Evolutionary conservation across 768 basidiomycete genomes (phyloP), one percentile per base, ranked within the genome.

Genomic region (Filobasidium floriforme): DNA sequence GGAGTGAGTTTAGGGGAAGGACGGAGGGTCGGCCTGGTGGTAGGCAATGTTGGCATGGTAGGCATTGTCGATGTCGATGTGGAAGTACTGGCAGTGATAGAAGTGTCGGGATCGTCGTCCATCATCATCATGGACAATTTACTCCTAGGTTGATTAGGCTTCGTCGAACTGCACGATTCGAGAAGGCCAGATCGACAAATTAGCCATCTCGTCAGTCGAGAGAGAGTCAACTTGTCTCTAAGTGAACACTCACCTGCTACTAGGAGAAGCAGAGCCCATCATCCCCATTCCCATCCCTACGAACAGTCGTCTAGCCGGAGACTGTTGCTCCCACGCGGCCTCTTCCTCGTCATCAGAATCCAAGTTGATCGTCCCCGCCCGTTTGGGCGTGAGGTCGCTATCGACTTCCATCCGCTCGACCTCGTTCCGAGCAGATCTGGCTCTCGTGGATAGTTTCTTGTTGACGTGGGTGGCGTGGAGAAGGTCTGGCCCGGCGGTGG

Each of bases 221-320:
- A 37, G 9, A 3, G 4, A 37, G 9, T 9, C 3, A 9, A 57
- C 54, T 32, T 6, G 2, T 26, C 54, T 15, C 7, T 15, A 26
- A 15, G 4, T 37, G 32, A 37, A 9, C 32, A 37, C 24, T 57
- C 54, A 24, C 29, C 24, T 57, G 46, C 5, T 15, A 49, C 46
- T 49, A 49, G 46, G 46, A 49, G 46, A 49, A 49, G 5, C 32
- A 37, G 32, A 37, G 9, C 32, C 32, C 32, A 37, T 37, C 32
- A 37, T 49, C 5, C 18, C 46, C 54, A 15, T 24, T 3, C 24
- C 54, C 22, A 24, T 14, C 54, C 29, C 54, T 3, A 57, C 54
- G 26, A 57, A 57, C 54, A 57, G 26, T n/a, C 54, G 22, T 57
- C 54, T 24, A 15, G 54, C 54, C 15, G 54, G 54, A 15, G 54